Evolutionary conservation across 352 stramenopile genomes (phyloP).

Genomic region (Phytopythium chamaehyphon): DNA sequence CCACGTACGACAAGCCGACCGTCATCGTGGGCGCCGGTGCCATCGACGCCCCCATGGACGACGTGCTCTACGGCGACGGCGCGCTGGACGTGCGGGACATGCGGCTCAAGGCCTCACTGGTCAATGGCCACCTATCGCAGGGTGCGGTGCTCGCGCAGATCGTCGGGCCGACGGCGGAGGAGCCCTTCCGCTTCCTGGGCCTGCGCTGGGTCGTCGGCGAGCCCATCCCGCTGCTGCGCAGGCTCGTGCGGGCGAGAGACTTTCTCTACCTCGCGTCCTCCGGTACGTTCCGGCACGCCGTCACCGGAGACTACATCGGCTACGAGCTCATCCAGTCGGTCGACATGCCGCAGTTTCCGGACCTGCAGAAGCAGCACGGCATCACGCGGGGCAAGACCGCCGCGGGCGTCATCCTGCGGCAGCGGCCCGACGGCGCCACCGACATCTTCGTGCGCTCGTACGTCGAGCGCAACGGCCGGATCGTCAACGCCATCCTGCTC

Average conservation of each 20-base stretch:
- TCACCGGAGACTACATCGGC: conserved; percentile 37
- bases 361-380: conserved; percentile 22
- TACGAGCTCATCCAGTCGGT: conserved; percentile 64
- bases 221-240: conserved; percentile 16
- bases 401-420: conserved; percentile 33
- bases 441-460: conserved; percentile 20
- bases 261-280: conserved; percentile 38
- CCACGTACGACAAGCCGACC: conserved; percentile 17
- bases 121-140: conserved; percentile 35
- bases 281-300: conserved; percentile 21
- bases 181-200: conserved; percentile 40
- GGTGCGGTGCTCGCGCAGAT: conserved; percentile 31
- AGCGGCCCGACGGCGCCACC: conserved; percentile 24
- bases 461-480: conserved; percentile 20
- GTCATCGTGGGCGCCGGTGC: conserved; percentile 39
- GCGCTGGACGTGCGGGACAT: conserved; percentile 21
- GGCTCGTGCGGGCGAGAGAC: conserved; percentile 32
- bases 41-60: conserved; percentile 35
- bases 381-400: conserved; percentile 11
- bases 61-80: conserved; percentile 41
- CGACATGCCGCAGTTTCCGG: conserved; percentile 21
- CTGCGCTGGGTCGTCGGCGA: conserved; percentile 34
- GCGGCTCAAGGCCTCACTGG: conserved; percentile 21
- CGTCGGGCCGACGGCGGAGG: conserved; percentile 22
- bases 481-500: conserved; percentile 25